These are phyloP conservation scores for Meyerozyma athensensis DNA, from an alignment of 1,139 yeast genomes.

Conservation along the genomic window DNA sequence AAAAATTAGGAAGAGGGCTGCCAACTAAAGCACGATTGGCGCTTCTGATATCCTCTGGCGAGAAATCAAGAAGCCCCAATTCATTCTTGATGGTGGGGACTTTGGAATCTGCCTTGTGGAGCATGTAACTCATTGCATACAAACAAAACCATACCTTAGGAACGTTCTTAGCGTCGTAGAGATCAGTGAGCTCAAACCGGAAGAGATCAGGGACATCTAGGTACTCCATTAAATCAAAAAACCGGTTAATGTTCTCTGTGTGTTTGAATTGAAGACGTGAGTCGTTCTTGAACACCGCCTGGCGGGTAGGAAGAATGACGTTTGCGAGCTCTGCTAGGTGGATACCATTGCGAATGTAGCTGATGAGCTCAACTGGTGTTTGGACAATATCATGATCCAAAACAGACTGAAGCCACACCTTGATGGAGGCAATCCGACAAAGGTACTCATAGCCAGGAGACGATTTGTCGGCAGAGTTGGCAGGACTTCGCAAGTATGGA, in stretches of 20 bases:
- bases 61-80: constrained; percentile 59
- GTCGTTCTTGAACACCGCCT: constrained; percentile 37
- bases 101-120: constrained; percentile 43
- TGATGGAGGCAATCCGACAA: constrained; percentile 85
- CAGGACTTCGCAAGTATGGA: constrained; percentile 23
- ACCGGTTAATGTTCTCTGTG: constrained; percentile 87
- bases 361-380: constrained; percentile 45
- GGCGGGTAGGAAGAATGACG: constrained; percentile 65
- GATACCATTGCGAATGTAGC: constrained; percentile 75
- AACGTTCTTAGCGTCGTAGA: constrained; percentile 86
- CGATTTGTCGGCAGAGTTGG: constrained; percentile 25
- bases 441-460: constrained; percentile 68
- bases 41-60: constrained; percentile 60
- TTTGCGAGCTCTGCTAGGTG: constrained; percentile 75
- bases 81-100: constrained; percentile 63
- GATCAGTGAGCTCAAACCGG: constrained; percentile 84
- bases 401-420: constrained; percentile 42
- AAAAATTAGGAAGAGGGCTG: constrained; percentile 61
- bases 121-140: constrained; percentile 79
- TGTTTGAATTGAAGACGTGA: constrained; percentile 74
- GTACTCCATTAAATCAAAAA: constrained; percentile 66
- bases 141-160: constrained; percentile 94
- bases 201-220: constrained; percentile 82
- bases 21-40: constrained; percentile 68
- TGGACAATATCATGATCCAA: constrained; percentile 58